Percentiles rank a stretch among this genome's conserved stretches.
Evolutionary conservation across 228 moss, liverwort and hornwort genomes (phyloP).

Genomic region (Sphagnum fallax): DNA sequence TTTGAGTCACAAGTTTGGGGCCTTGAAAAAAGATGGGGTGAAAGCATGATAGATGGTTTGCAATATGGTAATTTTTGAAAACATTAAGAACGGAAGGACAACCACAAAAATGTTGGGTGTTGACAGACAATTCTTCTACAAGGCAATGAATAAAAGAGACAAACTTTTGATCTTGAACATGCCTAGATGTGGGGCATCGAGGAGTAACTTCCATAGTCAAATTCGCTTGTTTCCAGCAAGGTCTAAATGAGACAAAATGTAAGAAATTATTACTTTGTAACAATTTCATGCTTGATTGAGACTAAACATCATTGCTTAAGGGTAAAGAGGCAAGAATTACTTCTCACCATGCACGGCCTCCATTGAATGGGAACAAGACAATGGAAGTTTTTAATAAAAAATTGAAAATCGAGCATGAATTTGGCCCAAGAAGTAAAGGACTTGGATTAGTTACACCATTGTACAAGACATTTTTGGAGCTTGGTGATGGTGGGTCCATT

Average conservation of each 20-base stretch:
- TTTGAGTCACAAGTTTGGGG: not conserved
- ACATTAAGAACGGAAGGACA: not conserved
- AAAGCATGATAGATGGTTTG: not conserved
- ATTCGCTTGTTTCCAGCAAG: not conserved
- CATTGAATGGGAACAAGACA: no score
- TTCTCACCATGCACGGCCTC: no score
- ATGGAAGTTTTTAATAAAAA: no score
- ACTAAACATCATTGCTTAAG: no score
- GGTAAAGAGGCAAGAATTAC: no score
- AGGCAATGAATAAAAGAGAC: not conserved
- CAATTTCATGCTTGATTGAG: no score
- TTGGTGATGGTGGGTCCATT: no score
- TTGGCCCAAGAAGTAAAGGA: no score
- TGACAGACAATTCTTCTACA: not conserved
- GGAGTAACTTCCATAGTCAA: not conserved
- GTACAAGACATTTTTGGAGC: no score
- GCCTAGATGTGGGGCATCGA: not conserved
- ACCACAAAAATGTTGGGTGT: not conserved
- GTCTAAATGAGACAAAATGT: not conserved
- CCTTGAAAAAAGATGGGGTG: not conserved
- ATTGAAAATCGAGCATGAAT: no score
- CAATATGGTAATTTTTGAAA: not conserved
- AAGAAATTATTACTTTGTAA: not conserved
- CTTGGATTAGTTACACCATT: no score
- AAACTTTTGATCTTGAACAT: not conserved